These are phyloP conservation scores for Nadsonia starkeyi-henricii DNA, from an alignment of 1,139 yeast genomes.

Conservation along the genomic window DNA sequence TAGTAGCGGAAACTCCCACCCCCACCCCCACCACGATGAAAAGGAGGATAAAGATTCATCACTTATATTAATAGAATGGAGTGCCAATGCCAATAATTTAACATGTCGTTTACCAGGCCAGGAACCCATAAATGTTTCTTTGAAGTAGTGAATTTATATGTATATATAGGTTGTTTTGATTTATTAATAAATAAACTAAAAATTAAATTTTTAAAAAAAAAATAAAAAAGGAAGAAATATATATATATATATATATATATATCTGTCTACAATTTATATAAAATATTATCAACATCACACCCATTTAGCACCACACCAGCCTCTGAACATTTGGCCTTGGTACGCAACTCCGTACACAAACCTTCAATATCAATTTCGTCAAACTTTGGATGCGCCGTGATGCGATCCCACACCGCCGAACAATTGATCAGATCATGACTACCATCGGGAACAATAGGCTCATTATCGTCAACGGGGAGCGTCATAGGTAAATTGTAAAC, in stretches of 20 bases:
- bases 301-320: constrained; percentile 76
- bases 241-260: too few relatives aligned
- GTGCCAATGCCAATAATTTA: not conserved
- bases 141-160: too few relatives aligned
- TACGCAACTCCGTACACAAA: constrained; percentile 71
- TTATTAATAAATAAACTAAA: not conserved
- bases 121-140: not conserved
- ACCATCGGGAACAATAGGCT: not conserved
- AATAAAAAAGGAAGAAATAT: too few relatives aligned
- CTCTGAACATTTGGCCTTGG: constrained; percentile 93
- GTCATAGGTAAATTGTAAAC: not conserved
- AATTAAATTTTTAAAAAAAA: too few relatives aligned
- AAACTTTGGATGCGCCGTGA: constrained; percentile 85
- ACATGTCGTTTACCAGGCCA: not conserved
- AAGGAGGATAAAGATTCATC: not conserved
- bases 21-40: not conserved
- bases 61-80: not conserved
- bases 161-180: too few relatives aligned
- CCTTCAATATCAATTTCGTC: constrained; percentile 90
- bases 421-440: constrained; percentile 42
- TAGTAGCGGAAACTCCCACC: too few relatives aligned
- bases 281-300: constrained; percentile 56
- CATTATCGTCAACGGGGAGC: not conserved
- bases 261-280: constrained; percentile 22
- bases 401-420: constrained; percentile 92